Conservation (phyloP, 345 rosid species). For the Litchi chinensis region DNA sequence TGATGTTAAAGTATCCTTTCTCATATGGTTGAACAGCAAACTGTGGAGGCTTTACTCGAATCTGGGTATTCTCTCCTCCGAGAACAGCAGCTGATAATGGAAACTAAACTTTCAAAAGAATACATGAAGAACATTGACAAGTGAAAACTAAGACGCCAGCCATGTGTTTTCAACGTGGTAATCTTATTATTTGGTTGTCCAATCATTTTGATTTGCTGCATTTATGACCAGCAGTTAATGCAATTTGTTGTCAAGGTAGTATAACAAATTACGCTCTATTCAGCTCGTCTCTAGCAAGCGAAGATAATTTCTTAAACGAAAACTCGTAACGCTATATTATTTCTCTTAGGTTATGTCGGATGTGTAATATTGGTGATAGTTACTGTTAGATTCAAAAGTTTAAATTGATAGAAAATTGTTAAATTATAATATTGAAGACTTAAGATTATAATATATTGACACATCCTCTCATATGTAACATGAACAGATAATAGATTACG, state of each 20-base stretch:
- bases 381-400: too few species aligned
- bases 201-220: background rate
- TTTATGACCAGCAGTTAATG: background rate
- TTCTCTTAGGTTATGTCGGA: too few species aligned
- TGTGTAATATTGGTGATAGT: too few species aligned
- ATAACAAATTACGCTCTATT: background rate
- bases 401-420: too few species aligned
- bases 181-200: background rate
- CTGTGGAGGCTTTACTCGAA: conserved; percentile 86
- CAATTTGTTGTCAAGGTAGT: background rate
- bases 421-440: too few species aligned
- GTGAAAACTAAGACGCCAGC: conserved; percentile 27
- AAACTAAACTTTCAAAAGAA: conserved; percentile 78
- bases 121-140: conserved; percentile 85
- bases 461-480: too few species aligned
- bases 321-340: too few species aligned
- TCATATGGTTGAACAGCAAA: conserved; percentile 59
- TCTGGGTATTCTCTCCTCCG: conserved; percentile 77
- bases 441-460: too few species aligned
- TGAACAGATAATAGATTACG: too few species aligned
- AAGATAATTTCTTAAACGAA: too few species aligned
- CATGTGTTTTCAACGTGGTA: background rate
- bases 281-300: too few species aligned
- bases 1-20: background rate
- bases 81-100: conserved; percentile 78